Evolutionary conservation across 768 basidiomycete genomes (phyloP), one percentile per base, ranked within the genome.

Genomic region (Suillus plorans): DNA sequence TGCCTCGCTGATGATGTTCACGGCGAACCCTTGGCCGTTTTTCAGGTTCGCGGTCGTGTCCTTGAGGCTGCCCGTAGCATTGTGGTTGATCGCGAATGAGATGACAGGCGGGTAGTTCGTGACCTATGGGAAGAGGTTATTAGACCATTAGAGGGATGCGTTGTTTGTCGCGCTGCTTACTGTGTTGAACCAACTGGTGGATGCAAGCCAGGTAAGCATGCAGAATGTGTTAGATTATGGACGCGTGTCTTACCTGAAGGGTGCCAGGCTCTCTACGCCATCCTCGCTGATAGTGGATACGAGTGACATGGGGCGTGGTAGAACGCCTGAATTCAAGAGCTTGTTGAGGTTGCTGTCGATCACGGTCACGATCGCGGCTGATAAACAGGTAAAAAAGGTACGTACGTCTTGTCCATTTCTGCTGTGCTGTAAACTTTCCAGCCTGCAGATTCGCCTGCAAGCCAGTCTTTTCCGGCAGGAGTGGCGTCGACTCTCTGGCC

Each of bases 1-100:
- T 3, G 81, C 77, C 67, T 86, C 85, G 50, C 83, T 85, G 70
- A 88, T 87, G 70, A 85, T 84, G 67, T 83, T 85, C 34, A 85
- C 81, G 5, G 81, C 81, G 72, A 86, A 88, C 3, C 65, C 71
- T 53, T 82, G 81, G 37, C 79, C 80, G 1, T 73, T 74, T 67
- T 73, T 76, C 68, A 86, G 83, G 67, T 86, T 86, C 34, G 68
- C 67, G 37, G 77, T 69, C 2, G 83, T 84, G 63, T 86, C 86
- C 63, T 80, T 79, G 50, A 72, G 25, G 22, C 70, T 57, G 2
- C 22, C 66, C n/a, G 68, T 67, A 7, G 66, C 67, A 20, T 65
- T 68, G 36, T 60, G 55, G 16, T 36, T 4, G 52, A 72, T 68
- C 6, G 71, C 69, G 69, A 82, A 75, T 1, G 81, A 81, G 31